Base-by-base conservation (phyloP, 305 asterid genomes). In the Fraxinus paxiana region DNA sequence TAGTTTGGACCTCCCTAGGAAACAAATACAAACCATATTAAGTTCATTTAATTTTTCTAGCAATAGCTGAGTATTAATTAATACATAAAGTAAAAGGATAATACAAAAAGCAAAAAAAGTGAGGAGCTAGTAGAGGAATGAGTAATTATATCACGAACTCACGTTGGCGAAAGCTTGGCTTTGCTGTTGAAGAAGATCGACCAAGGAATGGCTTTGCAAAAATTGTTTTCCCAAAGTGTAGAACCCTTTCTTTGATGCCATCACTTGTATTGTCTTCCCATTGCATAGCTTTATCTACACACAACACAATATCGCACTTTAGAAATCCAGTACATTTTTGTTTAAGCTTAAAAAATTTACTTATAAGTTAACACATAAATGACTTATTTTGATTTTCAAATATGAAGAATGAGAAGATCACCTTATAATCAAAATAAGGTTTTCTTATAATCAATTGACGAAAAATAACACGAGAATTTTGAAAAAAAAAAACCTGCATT, bases 161-260 rank as follows among this genome's bases (percentile, higher is more conserved):
- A 93, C 99, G 80, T 93, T 91, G 80, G 95, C 95, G 83, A 97
- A 97, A 83, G 97, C 98, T 90, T 89, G 99, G 84, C 99, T 97
- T 83, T 93, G 97, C 88, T 95, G 99, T 84, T 94, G 99, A 87
- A 97, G 92, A 90, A 97, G 98, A 93, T 95, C 99, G 81, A 95
- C 96, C 91, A 97, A 90, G 83, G 97, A 93, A 86, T 92, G 96
- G 84, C 94, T 93, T 82, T 79, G 95, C 80, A 93, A 37, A 84
- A 85, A 85, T 76, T 94, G 98, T 83, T 92, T 97, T 63, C 98
- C 98, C 73, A 79, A 77, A 24, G 96, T 90, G 84, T 95, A 92
- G 92, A 95, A 97, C 79, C 99, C 98, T 85, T 91, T 91, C 71
- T 7, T 85, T 12, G 98, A 89, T 71, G 98, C 96, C 88, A 91